phyloP scores from a whole-genome alignment of 2,329 filamentous ascomycete genomes.

The Fusarium redolens region DNA sequence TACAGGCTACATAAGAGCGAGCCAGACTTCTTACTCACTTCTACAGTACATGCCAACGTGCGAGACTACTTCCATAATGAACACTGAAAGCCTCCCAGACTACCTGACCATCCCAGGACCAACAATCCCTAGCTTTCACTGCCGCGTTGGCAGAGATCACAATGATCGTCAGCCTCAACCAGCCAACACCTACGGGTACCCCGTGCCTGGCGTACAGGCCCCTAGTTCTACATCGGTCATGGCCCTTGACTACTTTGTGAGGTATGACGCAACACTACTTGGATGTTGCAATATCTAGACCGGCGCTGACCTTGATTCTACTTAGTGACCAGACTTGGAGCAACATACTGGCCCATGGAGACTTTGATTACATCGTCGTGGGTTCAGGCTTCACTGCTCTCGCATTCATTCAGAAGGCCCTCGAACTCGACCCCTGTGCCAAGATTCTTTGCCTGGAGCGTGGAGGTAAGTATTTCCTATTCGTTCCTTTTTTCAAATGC shows the following conservation, averaged over 20 bases:
- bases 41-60: background rate
- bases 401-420: background rate
- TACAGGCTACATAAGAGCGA: background rate
- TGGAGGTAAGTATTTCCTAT: background rate
- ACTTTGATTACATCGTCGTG: background rate
- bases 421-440: background rate
- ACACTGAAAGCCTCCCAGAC: background rate
- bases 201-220: background rate
- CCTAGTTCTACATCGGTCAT: background rate
- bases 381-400: background rate
- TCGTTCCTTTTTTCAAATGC: background rate
- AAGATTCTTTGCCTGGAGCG: background rate
- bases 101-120: background rate
- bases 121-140: constrained; percentile 3
- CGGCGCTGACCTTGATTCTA: background rate
- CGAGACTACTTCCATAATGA: background rate
- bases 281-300: background rate
- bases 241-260: background rate
- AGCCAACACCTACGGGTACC: background rate
- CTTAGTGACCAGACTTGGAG: background rate
- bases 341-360: background rate
- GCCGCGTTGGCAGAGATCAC: background rate
- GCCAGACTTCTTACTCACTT: background rate
- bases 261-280: background rate
- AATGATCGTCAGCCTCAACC: background rate